Evolutionary conservation across 2,329 filamentous ascomycete genomes (phyloP).

Genomic region (Verticillium klebahnii): DNA sequence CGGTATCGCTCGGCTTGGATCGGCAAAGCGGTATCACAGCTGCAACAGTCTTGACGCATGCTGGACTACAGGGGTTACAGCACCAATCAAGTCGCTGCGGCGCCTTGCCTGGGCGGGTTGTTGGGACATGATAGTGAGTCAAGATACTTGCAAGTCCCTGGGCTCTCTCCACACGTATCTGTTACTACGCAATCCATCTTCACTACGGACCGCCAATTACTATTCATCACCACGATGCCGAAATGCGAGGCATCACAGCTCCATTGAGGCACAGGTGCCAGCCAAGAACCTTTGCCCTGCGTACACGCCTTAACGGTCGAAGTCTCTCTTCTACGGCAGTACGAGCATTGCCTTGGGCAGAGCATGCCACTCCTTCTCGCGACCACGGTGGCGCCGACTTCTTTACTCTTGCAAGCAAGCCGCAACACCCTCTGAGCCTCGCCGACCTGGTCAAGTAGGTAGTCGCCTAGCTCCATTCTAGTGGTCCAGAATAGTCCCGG

Average conservation of each 20-base stretch:
- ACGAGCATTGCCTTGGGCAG: not conserved
- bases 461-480: not conserved
- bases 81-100: not conserved
- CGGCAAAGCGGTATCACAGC: not conserved
- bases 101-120: not conserved
- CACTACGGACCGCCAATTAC: slow-evolving; percentile 1
- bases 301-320: not conserved
- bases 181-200: not conserved
- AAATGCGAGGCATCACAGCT: slow-evolving; percentile 36
- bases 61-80: not conserved
- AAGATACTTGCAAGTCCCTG: slow-evolving; percentile 4
- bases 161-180: not conserved
- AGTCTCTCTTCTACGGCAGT: not conserved
- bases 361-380: slow-evolving; percentile 4
- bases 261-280: slow-evolving; percentile 31
- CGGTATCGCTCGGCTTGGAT: not conserved
- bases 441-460: slow-evolving; percentile 81
- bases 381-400: slow-evolving; percentile 57
- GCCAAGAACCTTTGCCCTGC: slow-evolving; percentile 3
- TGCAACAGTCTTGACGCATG: not conserved
- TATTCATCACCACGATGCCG: slow-evolving; percentile 30
- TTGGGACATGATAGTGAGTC: slow-evolving; percentile 1
- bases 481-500: not conserved
- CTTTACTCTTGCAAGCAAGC: slow-evolving; percentile 68
- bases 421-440: slow-evolving; percentile 77